Evolutionary conservation across 2,329 filamentous ascomycete genomes (phyloP).

Genomic region (Ascochyta koolunga): DNA sequence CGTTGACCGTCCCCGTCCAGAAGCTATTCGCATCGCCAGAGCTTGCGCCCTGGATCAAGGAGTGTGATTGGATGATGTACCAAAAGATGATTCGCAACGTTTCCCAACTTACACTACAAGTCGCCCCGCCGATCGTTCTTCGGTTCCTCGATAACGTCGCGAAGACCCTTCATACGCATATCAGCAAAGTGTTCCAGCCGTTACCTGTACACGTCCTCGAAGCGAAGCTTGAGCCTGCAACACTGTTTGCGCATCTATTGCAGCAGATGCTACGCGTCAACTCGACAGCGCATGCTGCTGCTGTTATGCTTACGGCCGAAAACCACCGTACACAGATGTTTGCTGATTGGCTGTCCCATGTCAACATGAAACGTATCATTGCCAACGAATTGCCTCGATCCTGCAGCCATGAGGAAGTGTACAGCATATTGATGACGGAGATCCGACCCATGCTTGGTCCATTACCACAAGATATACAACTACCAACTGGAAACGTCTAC

Average conservation of each 20-base stretch:
- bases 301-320: constrained; percentile 87
- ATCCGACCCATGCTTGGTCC: constrained; percentile 75
- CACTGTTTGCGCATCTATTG: constrained; percentile 84
- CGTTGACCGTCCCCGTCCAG: constrained; percentile 93
- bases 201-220: constrained; percentile 85
- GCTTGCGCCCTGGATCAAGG: constrained; percentile 89
- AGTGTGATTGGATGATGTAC: constrained; percentile 94
- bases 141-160: constrained; percentile 88
- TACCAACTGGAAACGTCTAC: constrained; percentile 62
- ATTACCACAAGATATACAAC: constrained; percentile 67
- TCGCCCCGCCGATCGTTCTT: constrained; percentile 85
- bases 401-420: constrained; percentile 61
- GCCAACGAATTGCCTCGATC: constrained; percentile 61
- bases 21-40: constrained; percentile 84
- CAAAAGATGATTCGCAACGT: constrained; percentile 96
- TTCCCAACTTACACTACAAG: constrained; percentile 85
- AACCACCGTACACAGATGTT: constrained; percentile 96
- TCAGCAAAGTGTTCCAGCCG: constrained; percentile 82
- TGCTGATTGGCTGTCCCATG: constrained; percentile 77
- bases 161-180: constrained; percentile 77
- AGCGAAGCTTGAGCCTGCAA: constrained; percentile 86
- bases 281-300: constrained; percentile 88
- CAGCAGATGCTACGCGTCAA: constrained; percentile 91
- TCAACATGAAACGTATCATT: constrained; percentile 63
- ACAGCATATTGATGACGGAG: constrained; percentile 63